Conservation (phyloP, 129 eudicot species). For the Centaurea solstitialis region DNA sequence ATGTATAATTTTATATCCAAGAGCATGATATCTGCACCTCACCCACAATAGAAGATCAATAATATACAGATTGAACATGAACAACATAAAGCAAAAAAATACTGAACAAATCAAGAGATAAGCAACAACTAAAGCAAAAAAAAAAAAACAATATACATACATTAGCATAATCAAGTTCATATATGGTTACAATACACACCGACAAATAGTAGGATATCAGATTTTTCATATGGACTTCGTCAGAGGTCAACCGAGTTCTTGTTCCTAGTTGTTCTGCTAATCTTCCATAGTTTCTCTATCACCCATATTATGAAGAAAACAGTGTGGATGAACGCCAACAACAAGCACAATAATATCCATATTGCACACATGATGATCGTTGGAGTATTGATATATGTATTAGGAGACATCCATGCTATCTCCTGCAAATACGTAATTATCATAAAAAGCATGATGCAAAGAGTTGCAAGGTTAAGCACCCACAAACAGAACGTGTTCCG, state of each 20-base stretch:
- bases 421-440: not conserved
- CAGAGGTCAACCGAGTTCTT: not conserved
- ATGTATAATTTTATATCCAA: not conserved
- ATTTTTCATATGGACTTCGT: not conserved
- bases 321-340: constrained; percentile 19
- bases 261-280: not conserved
- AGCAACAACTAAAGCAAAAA: not conserved
- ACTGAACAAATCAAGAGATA: too few species aligned
- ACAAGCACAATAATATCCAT: constrained; percentile 4
- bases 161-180: constrained; percentile 1
- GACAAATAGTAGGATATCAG: too few species aligned
- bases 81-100: too few species aligned
- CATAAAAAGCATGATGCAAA: constrained; percentile 24
- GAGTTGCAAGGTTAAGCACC: constrained; percentile 26
- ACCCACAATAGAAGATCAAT: not conserved
- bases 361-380: not conserved
- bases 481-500: constrained; percentile 31
- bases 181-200: not conserved
- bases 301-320: constrained; percentile 19
- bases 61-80: too few species aligned
- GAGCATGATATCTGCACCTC: not conserved
- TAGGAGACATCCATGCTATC: constrained; percentile 29
- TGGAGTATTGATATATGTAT: not conserved
- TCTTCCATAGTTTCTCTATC: not conserved
- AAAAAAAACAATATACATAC: not conserved